These are phyloP conservation scores for Talaromyces pinophilus DNA, from an alignment of 2,329 filamentous ascomycete genomes.

Conservation along the genomic window DNA sequence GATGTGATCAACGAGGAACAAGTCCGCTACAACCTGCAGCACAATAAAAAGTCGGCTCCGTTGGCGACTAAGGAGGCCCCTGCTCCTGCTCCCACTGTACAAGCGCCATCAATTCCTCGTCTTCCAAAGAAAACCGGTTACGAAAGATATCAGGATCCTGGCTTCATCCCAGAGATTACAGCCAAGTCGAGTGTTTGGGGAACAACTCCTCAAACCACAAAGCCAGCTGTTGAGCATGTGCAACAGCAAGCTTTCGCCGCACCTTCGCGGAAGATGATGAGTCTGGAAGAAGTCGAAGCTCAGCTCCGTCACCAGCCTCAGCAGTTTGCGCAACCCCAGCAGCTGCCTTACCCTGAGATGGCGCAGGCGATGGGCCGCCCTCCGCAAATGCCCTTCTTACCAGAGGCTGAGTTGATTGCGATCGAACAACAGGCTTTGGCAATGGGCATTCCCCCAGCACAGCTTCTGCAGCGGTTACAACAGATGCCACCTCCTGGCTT, in stretches of 20 bases:
- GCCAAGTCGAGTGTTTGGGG: conserved; percentile 95
- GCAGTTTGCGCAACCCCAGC: conserved; percentile 20
- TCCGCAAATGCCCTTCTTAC: conserved; percentile 35
- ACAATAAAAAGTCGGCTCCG: conserved; percentile 58
- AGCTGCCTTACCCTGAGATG: conserved; percentile 33
- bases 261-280: conserved; percentile 80
- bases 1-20: conserved; percentile 90
- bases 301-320: conserved; percentile 71
- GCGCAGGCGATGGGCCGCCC: conserved; percentile 36
- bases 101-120: conserved; percentile 38
- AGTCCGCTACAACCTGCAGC: conserved; percentile 74
- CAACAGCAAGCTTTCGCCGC: conserved; percentile 29
- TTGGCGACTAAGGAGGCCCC: conserved; percentile 38
- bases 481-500: conserved; percentile 45
- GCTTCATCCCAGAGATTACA: conserved; percentile 84
- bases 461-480: conserved; percentile 39
- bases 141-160: conserved; percentile 83
- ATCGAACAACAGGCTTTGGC: conserved; percentile 49
- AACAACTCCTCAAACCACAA: conserved; percentile 54
- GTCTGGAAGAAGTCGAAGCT: conserved; percentile 93
- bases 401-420: conserved; percentile 51
- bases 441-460: conserved; percentile 39
- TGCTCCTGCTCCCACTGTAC: conserved; percentile 35
- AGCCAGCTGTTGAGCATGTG: conserved; percentile 26
- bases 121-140: conserved; percentile 79